A percentile compares a stretch with the other conserved stretches of the same genome.
These are phyloP conservation scores for Guadua angustifolia DNA, from an alignment of 176 grass and related monocot species.

Conservation along the genomic window DNA sequence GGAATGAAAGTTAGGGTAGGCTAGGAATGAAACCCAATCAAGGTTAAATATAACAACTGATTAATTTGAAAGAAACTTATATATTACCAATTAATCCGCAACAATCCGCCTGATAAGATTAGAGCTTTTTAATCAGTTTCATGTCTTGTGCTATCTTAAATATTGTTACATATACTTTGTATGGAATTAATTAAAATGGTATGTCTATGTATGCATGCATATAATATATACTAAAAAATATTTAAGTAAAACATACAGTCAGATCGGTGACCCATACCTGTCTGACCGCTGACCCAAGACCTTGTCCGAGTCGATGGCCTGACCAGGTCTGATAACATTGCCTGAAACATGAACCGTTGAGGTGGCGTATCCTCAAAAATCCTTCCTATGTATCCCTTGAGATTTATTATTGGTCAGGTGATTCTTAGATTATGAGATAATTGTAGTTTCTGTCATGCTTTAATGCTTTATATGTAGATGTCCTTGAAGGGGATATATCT, in stretches of 20 bases:
- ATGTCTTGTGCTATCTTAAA: background rate
- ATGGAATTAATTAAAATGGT: background rate
- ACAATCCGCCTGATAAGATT: background rate
- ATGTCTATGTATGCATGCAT: background rate
- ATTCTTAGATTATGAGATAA: constrained; percentile 4
- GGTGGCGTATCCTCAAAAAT: too few relatives aligned
- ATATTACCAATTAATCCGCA: background rate
- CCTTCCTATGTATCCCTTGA: background rate
- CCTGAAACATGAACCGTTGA: too few relatives aligned
- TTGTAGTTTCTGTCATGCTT: background rate
- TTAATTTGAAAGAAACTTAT: background rate
- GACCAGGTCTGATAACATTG: too few relatives aligned
- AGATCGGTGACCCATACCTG: background rate
- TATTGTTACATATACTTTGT: background rate
- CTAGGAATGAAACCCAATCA: too few relatives aligned
- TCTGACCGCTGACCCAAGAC: too few relatives aligned
- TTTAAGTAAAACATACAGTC: background rate
- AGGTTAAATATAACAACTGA: background rate
- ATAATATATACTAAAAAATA: background rate
- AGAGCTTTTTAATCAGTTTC: background rate
- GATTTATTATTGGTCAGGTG: background rate
- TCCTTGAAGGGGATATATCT: background rate
- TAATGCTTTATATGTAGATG: background rate
- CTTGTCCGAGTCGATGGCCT: too few relatives aligned
- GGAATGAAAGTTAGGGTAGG: too few relatives aligned